These are phyloP conservation scores for Sclerotinia subarctica DNA, from an alignment of 2,329 filamentous ascomycete genomes.

Conservation along the genomic window DNA sequence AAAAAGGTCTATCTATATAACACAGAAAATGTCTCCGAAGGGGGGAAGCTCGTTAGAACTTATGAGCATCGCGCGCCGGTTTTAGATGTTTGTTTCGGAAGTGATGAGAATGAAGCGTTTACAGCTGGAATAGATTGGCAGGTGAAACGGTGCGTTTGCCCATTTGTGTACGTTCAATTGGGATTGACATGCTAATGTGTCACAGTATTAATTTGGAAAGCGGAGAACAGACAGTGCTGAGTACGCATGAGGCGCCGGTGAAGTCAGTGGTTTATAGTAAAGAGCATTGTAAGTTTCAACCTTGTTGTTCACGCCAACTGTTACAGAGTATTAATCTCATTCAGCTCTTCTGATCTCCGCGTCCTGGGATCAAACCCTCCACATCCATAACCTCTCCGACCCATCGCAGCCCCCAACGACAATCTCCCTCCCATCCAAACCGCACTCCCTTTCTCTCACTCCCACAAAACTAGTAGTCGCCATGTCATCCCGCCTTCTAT, in stretches of 20 bases:
- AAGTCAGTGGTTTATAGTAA: conserved; percentile 80
- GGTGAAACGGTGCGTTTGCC: conserved; percentile 61
- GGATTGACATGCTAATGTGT: conserved; percentile 21
- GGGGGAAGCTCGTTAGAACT: conserved; percentile 62
- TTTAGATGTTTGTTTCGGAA: conserved; percentile 87
- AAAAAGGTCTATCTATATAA: conserved; percentile 89
- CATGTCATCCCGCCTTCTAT: conserved; percentile 89
- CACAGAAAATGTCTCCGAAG: conserved; percentile 50
- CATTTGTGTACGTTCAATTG: background rate
- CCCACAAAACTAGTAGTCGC: conserved; percentile 84
- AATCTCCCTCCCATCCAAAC: conserved; percentile 76
- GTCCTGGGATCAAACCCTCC: conserved; percentile 90
- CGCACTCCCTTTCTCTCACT: conserved; percentile 79
- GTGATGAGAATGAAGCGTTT: conserved; percentile 78
- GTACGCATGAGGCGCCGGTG: conserved; percentile 75
- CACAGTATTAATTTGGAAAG: conserved; percentile 66
- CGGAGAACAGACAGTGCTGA: conserved; percentile 70
- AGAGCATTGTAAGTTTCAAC: conserved; percentile 55
- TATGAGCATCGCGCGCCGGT: conserved; percentile 83
- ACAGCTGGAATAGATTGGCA: conserved; percentile 83
- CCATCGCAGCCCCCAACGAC: conserved; percentile 55
- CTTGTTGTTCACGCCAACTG: background rate
- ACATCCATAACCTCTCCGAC: conserved; percentile 68
- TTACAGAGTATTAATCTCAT: conserved; percentile 11
- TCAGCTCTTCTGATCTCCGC: conserved; percentile 76